Evolutionary conservation across 257 asterid genomes (phyloP).

Genomic region (Solanum verrucosum): DNA sequence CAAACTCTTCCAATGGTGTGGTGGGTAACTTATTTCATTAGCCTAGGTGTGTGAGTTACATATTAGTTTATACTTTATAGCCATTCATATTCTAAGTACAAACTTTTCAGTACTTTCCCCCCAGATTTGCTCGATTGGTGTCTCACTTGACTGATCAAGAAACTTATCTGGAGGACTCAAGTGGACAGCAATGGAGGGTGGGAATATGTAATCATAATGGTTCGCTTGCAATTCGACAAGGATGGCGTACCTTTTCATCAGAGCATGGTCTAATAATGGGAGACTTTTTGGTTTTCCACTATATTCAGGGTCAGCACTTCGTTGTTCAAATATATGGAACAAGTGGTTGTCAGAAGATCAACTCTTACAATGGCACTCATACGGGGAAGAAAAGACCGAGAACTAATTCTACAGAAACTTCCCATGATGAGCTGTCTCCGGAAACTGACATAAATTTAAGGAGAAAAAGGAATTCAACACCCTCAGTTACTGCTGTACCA

Average conservation of each 20-base stretch:
- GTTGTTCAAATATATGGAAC: slow-evolving; percentile 31
- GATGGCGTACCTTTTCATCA: slow-evolving; percentile 44
- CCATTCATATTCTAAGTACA: neutral
- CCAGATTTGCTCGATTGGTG: slow-evolving; percentile 21
- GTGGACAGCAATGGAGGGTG: slow-evolving; percentile 34
- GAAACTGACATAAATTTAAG: neutral
- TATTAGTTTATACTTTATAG: neutral
- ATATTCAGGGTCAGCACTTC: slow-evolving; percentile 24
- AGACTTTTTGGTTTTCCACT: slow-evolving; percentile 27
- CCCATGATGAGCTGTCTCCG: slow-evolving; percentile 4
- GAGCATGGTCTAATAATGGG: slow-evolving; percentile 38
- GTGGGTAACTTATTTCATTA: neutral
- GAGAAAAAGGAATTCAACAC: slow-evolving; percentile 2
- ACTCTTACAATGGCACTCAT: neutral
- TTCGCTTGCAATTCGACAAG: slow-evolving; percentile 37
- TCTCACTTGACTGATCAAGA: slow-evolving; percentile 20
- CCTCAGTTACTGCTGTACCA: slow-evolving; percentile 10
- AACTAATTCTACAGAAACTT: neutral
- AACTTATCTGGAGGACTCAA: slow-evolving; percentile 41
- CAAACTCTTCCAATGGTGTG: neutral
- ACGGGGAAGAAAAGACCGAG: neutral
- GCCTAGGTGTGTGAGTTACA: neutral
- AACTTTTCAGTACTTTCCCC: slow-evolving; percentile 63
- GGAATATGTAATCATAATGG: slow-evolving; percentile 15
- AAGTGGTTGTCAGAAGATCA: slow-evolving; percentile 27